Evolutionary conservation across 2,329 filamentous ascomycete genomes (phyloP), one percentile per base, ranked within the genome.

Genomic region (Exophiala bonariae): DNA sequence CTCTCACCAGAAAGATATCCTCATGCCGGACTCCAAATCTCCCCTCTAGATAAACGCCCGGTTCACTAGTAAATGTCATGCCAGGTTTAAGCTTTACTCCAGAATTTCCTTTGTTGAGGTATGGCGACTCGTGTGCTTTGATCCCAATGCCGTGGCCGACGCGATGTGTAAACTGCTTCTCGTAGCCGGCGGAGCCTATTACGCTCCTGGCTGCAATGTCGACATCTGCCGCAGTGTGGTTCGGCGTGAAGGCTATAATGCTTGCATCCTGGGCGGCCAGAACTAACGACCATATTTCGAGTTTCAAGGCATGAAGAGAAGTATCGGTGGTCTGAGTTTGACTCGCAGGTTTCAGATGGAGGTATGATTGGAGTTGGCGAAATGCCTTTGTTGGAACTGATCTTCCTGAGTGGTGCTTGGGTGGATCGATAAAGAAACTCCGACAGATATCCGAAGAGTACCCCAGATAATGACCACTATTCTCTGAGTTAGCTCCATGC

Each of bases 141-240:
- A 85, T 83, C 0, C 81, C 82, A 38, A 85, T 83, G 1, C 81
- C 78, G 56, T 85, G 82, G 1, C 81, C 81, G 1, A 85, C 67
- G 1, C 81, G 73, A 55, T 85, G 81, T 1, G 81, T 84, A 52
- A 85, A 85, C 0, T 70, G 72, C 16, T 74, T 66, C 0, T 77
- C 79, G 49, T 84, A 84, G 0, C 80, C 81, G 0, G 79, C 80
- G 9, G 74, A 62, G 10, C 76, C 71, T 40, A 85, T 84, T 16
- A 84, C 69, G 0, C 65, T 64, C 2, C 81, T 71, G 4, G 81
- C 81, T 1, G 81, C 81, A 32, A 84, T 73, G 50, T 85, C 81
- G 2, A 85, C 77, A 32, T 71, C 75, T 2, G 81, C 81, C 1
- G 80, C 80, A 0, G 74, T 79, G n/a, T 65, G 65, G 44, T 79